Conservation (phyloP, 805 yeast species). For the Suhomyces canberraensis region DNA sequence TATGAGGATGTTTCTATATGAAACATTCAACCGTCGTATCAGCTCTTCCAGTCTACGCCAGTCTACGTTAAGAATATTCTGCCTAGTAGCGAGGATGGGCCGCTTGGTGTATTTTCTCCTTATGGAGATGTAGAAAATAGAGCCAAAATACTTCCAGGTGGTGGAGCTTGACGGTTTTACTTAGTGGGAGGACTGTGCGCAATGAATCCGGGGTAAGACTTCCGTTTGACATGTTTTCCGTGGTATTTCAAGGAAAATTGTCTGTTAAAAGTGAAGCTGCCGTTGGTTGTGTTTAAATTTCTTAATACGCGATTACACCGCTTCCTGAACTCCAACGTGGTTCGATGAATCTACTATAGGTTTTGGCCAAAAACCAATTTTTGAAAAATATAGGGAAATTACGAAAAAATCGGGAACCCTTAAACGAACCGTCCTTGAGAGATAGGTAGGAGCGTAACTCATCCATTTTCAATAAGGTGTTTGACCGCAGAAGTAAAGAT, state of each 20-base stretch:
- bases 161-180: too few species aligned
- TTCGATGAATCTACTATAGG: too few species aligned
- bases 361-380: constrained; percentile 22
- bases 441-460: too few species aligned
- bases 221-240: constrained; percentile 27
- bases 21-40: constrained; percentile 31
- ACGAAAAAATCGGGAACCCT: constrained; percentile 9
- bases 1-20: constrained; percentile 27
- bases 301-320: constrained; percentile 29
- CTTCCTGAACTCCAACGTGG: constrained; percentile 29
- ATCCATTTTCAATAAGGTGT: background rate
- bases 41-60: constrained; percentile 28
- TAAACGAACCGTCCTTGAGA: too few species aligned
- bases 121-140: too few species aligned
- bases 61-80: constrained; percentile 23
- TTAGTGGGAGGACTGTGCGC: constrained; percentile 26
- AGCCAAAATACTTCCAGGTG: too few species aligned
- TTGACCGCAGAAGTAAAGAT: constrained; percentile 18
- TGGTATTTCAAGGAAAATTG: constrained; percentile 26
- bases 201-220: constrained; percentile 17
- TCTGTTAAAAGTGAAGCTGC: constrained; percentile 22
- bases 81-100: constrained; percentile 17
- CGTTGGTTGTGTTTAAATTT: constrained; percentile 25
- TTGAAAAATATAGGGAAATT: constrained; percentile 13
- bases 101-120: too few species aligned